Evolutionary conservation across 176 grass and related monocot genomes (phyloP).

Genomic region (Oropetium thomaeum): DNA sequence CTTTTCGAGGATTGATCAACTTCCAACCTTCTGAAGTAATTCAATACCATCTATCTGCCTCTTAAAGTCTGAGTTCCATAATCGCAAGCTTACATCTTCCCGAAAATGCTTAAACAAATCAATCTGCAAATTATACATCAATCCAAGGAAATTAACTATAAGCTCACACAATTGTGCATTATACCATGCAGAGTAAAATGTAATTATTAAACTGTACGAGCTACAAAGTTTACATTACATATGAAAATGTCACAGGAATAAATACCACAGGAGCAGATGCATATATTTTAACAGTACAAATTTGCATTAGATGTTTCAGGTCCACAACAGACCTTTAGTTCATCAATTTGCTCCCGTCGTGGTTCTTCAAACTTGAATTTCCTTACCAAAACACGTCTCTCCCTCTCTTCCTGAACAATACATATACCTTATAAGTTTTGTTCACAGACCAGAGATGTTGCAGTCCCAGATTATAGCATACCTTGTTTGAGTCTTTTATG

Average conservation of each 20-base stretch:
- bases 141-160: not conserved
- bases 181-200: not conserved
- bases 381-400: conserved; percentile 68
- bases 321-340: conserved; percentile 64
- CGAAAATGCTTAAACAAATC: conserved; percentile 93
- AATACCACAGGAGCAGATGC: not conserved
- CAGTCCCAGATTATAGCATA: conserved; percentile 17
- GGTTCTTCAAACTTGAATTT: conserved; percentile 99
- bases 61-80: conserved; percentile 94
- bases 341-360: conserved; percentile 93
- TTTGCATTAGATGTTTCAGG: not conserved
- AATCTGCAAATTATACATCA: conserved; percentile 43
- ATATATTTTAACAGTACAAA: not conserved
- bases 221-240: not conserved
- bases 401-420: conserved; percentile 82
- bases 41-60: conserved; percentile 98
- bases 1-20: conserved; percentile 19
- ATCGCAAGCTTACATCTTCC: conserved; percentile 89
- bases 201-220: not conserved
- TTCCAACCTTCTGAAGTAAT: conserved; percentile 88
- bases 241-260: not conserved
- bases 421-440: conserved; percentile 27
- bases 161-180: not conserved
- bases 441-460: not conserved
- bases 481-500: conserved; percentile 97